Evolutionary conservation across 768 basidiomycete genomes (phyloP).

Genomic region (Tubosaeta brunneosetosa): DNA sequence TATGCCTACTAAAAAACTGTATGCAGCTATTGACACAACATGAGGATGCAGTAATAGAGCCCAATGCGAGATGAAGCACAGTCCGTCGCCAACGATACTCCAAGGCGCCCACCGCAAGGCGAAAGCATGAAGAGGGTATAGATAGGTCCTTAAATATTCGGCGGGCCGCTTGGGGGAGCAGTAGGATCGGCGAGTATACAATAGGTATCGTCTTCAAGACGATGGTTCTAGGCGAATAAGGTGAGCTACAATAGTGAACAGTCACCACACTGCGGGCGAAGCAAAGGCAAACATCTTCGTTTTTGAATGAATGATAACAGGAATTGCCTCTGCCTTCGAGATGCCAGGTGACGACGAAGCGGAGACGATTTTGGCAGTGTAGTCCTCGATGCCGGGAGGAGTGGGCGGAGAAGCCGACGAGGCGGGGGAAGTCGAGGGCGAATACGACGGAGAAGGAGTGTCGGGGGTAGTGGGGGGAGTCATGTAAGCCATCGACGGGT

Average conservation of each 20-base stretch:
- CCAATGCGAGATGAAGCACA: constrained; percentile 30
- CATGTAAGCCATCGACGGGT: constrained; percentile 16
- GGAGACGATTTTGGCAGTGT: constrained; percentile 43
- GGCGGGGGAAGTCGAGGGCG: constrained; percentile 51
- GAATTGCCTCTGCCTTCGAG: constrained; percentile 19
- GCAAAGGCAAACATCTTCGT: constrained; percentile 64
- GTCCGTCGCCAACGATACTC: constrained; percentile 17
- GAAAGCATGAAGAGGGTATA: constrained; percentile 25
- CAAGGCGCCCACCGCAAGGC: constrained; percentile 25
- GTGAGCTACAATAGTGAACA: constrained; percentile 15
- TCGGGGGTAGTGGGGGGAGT: constrained; percentile 41
- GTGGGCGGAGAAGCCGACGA: constrained; percentile 61
- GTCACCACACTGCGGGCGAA: constrained; percentile 57
- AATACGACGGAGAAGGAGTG: constrained; percentile 51
- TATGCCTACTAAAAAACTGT: constrained; percentile 28
- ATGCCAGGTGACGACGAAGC: constrained; percentile 36
- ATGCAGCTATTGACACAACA: constrained; percentile 38
- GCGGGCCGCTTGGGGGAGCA: constrained; percentile 8
- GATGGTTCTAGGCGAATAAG: constrained; percentile 21
- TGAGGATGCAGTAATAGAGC: constrained; percentile 26
- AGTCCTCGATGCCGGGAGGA: constrained; percentile 48
- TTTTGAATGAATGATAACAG: constrained; percentile 37
- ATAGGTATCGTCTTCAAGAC: constrained; percentile 29
- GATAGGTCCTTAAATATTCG: constrained; percentile 31
- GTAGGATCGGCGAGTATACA: constrained; percentile 18